Evolutionary conservation across 768 basidiomycete species (phyloP).

Genomic region (Hygrophoropsis aurantiaca): DNA sequence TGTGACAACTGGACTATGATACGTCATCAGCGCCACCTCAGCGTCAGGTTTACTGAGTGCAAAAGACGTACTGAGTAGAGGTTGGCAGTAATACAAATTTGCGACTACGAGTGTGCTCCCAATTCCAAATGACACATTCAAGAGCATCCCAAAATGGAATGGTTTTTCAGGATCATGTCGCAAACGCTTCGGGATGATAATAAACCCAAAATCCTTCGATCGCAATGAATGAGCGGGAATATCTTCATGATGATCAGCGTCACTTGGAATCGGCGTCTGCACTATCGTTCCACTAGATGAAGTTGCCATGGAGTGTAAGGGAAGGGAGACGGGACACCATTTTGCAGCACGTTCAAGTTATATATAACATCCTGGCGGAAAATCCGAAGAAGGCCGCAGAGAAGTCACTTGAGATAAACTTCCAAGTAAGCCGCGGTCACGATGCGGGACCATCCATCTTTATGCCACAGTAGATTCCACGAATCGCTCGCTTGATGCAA

Average conservation of each 20-base stretch:
- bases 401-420: too few species aligned
- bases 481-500: too few species aligned
- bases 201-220: constrained; percentile 51
- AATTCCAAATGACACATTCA: constrained; percentile 57
- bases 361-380: too few species aligned
- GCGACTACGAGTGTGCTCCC: constrained; percentile 62
- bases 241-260: background rate
- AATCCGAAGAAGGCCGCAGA: too few species aligned
- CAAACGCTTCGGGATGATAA: constrained; percentile 54
- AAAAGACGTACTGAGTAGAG: constrained; percentile 55
- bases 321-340: background rate
- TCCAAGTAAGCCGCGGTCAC: too few species aligned
- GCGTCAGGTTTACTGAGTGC: too few species aligned
- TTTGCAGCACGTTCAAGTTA: background rate
- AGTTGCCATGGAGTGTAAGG: background rate
- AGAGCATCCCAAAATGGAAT: constrained; percentile 42
- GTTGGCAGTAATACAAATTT: constrained; percentile 80
- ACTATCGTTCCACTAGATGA: background rate
- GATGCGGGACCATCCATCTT: too few species aligned
- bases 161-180: constrained; percentile 47
- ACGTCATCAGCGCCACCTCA: too few species aligned
- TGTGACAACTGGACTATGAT: constrained; percentile 27
- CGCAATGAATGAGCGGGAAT: background rate
- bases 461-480: too few species aligned
- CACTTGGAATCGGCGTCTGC: background rate